These are phyloP conservation scores for Diaporthe citri DNA, from an alignment of 2,329 filamentous ascomycete genomes.

Conservation along the genomic window DNA sequence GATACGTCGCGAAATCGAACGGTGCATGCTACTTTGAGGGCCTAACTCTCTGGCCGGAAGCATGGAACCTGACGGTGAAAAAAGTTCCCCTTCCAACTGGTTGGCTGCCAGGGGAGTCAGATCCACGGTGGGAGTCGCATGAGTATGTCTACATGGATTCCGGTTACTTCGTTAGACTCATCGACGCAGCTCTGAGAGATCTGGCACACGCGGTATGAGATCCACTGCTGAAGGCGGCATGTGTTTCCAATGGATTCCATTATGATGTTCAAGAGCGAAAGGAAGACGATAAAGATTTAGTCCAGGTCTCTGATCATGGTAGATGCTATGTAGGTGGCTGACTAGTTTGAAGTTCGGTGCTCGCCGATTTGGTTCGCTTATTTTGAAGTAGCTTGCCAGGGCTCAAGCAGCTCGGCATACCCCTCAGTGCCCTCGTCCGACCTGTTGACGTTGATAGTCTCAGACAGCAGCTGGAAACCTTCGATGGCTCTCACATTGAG, in stretches of 20 bases:
- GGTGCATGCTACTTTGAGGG: too few species aligned
- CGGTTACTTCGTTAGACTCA: background rate
- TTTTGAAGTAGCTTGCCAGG: background rate
- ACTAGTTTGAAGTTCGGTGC: background rate
- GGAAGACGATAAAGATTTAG: background rate
- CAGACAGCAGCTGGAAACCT: constrained; percentile 20
- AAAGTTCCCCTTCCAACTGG: background rate
- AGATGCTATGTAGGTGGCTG: background rate
- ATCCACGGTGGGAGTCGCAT: background rate
- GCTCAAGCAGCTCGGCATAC: constrained; percentile 30
- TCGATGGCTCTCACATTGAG: constrained; percentile 39
- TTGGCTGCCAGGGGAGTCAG: background rate
- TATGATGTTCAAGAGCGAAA: background rate
- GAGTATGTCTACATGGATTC: background rate
- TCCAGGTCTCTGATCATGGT: background rate
- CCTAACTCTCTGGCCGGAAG: too few species aligned
- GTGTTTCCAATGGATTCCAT: background rate
- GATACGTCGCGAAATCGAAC: too few species aligned
- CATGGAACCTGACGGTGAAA: too few species aligned
- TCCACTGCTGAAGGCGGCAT: background rate
- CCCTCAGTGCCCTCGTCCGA: constrained; percentile 41
- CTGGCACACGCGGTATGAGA: background rate
- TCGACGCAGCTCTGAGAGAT: background rate
- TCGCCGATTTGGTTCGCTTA: background rate
- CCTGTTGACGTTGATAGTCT: constrained; percentile 20